phyloP scores from a whole-genome alignment of 1,139 yeast species.

The Scheffersomyces insectosa region DNA sequence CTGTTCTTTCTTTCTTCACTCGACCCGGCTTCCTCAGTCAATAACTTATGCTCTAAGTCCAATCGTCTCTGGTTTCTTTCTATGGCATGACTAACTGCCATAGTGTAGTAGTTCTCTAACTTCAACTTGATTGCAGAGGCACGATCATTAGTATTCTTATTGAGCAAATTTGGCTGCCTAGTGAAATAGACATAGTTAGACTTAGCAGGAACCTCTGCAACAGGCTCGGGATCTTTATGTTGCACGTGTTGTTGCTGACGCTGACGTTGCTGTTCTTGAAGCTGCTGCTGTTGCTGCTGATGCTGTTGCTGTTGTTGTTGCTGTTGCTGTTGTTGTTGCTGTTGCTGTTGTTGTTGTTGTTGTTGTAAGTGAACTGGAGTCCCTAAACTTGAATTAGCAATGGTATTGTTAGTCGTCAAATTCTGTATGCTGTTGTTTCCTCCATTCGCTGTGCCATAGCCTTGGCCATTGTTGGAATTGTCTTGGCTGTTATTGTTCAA shows the following conservation, averaged over 20 bases:
- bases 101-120: conserved; percentile 72
- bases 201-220: conserved; percentile 8
- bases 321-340: conserved; percentile 13
- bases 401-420: neutral
- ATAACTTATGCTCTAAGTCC: conserved; percentile 66
- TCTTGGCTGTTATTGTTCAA: conserved; percentile 2
- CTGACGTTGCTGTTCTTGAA: conserved; percentile 14
- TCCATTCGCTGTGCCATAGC: neutral
- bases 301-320: conserved; percentile 19
- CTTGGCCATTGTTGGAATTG: neutral
- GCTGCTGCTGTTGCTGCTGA: conserved; percentile 15
- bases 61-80: conserved; percentile 79
- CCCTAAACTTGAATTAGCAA: neutral
- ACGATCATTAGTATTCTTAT: conserved; percentile 67
- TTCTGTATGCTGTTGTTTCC: neutral
- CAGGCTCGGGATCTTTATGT: conserved; percentile 6
- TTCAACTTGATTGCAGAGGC: conserved; percentile 73
- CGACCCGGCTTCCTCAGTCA: conserved; percentile 58
- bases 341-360: conserved; percentile 15
- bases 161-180: conserved; percentile 78
- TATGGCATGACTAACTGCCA: conserved; percentile 76
- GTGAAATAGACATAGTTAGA: conserved; percentile 69
- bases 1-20: conserved; percentile 76
- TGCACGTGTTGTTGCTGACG: conserved; percentile 8
- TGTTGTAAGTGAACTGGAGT: conserved; percentile 1